Base-by-base conservation (phyloP, 2,329 filamentous ascomycete genomes). In the Colletotrichum caudatum region DNA sequence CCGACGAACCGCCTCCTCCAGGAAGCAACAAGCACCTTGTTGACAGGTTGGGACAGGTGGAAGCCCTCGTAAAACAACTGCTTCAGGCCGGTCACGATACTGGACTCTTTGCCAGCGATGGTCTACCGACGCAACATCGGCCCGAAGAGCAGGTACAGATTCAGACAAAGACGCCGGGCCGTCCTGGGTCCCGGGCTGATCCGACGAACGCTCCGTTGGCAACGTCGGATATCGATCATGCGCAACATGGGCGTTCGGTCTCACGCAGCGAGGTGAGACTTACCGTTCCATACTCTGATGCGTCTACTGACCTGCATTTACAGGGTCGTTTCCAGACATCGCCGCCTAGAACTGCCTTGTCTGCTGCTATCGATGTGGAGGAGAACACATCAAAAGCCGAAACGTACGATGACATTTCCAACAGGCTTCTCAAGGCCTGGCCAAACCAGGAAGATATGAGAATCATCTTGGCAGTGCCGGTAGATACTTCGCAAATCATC, bases 11-110 rank as follows among this genome's bases (percentile, higher is more conserved):
- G 1, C 68, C 68, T 7, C 68, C 68, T 29, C 41, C 64, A 12
- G 68, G 64, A 26, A 51, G 56, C 26, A 66, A 62, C 16, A 67
- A 67, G 33, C 81, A 84, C 20, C 75, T 79, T 14, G 66, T 61
- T 2, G 78, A 82, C 50, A 77, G 80, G n/a, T 69, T 82, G 14
- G 75, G 76, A 2, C 78, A 81, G 6, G 77, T 84, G 29, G 83
- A 84, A 58, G 77, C 76, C 0, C 61, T 83, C 7, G 75, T 83
- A 3, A 78, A 78, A 3, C 75, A 79, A 41, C 58, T 82, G 12
- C 71, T 70, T 12, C 67, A 53, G n/a, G 54, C 60, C 26, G 23
- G 8, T 26, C 46, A 14, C 2, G 46, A 16, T 14, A 35, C 4
- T n/a, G 44, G 9, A 18, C n/a, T 16, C 5, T 23, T 6, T 33